phyloP scores from a whole-genome alignment of 306 rosid genomes.

The Lupinus albus region DNA sequence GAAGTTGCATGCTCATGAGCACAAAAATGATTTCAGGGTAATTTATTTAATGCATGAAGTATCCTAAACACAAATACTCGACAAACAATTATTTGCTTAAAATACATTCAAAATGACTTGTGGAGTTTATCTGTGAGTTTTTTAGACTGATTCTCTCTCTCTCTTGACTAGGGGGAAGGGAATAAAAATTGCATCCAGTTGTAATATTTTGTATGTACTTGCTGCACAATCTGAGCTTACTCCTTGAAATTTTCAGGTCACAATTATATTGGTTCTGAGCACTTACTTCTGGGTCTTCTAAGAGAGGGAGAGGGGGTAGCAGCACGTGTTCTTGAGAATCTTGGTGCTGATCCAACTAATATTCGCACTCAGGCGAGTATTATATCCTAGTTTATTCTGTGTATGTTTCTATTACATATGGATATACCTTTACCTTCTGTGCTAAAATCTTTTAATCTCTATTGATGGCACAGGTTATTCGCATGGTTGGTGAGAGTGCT shows the following conservation, averaged over 20 bases:
- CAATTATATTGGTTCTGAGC: constrained; percentile 95
- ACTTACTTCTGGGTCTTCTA: constrained; percentile 93
- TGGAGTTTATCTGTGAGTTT: background rate
- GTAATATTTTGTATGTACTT: background rate
- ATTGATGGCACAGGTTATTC: constrained; percentile 64
- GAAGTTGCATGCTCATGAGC: background rate
- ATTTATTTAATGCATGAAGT: background rate
- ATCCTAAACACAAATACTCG: background rate
- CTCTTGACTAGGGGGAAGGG: background rate
- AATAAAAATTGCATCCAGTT: background rate
- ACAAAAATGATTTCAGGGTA: background rate
- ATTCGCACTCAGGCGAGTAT: constrained; percentile 83
- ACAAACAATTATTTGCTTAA: background rate
- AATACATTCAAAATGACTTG: constrained; percentile 7
- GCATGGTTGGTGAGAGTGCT: constrained; percentile 92
- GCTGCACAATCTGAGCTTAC: constrained; percentile 8
- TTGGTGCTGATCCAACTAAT: constrained; percentile 94
- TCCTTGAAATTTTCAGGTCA: constrained; percentile 61
- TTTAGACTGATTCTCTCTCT: background rate
- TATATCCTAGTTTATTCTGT: background rate
- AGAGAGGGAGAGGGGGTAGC: constrained; percentile 99
- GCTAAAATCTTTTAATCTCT: background rate
- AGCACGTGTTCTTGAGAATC: constrained; percentile 92
- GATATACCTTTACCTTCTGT: background rate
- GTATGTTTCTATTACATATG: background rate